Evolutionary conservation across 2,329 filamentous ascomycete species (phyloP).

Genomic region (Alternaria burnsii): DNA sequence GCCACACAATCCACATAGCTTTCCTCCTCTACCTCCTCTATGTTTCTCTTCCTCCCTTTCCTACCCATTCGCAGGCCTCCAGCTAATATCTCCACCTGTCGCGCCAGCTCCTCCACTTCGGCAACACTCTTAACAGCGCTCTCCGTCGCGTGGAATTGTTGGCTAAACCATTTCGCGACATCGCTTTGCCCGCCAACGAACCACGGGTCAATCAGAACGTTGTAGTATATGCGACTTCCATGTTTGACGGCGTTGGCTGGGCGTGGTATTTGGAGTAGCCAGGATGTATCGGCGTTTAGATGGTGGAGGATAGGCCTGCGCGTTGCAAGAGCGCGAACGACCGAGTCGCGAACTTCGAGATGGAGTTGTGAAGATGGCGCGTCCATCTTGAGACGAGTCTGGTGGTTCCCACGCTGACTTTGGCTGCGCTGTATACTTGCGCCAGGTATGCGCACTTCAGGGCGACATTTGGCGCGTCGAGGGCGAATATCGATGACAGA

Average conservation of each 20-base stretch:
- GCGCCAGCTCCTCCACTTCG: conserved; percentile 63
- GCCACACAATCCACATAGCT: conserved; percentile 65
- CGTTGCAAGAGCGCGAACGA: conserved; percentile 52
- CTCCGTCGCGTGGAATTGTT: conserved; percentile 68
- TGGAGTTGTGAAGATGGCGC: conserved; percentile 53
- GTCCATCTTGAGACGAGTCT: conserved; percentile 33
- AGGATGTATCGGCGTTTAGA: conserved; percentile 72
- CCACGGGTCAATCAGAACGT: conserved; percentile 73
- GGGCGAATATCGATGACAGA: conserved; percentile 3
- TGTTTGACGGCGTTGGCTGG: conserved; percentile 56
- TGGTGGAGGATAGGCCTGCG: conserved; percentile 67
- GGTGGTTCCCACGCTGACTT: not conserved
- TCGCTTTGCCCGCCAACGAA: conserved; percentile 69
- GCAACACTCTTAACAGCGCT: conserved; percentile 64
- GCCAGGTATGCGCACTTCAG: conserved; percentile 13
- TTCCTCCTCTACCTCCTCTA: conserved; percentile 27
- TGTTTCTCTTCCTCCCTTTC: conserved; percentile 15
- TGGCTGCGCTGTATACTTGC: conserved; percentile 7
- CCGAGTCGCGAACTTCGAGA: conserved; percentile 53
- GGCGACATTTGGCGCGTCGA: conserved; percentile 30
- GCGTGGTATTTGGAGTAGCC: conserved; percentile 71
- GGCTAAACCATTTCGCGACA: conserved; percentile 70
- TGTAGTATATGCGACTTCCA: conserved; percentile 64
- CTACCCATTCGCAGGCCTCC: conserved; percentile 37
- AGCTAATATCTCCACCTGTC: conserved; percentile 58